Base-by-base conservation (phyloP, 1,284 basidiomycete genomes). In the Cutaneotrichosporon cavernicola region DNA sequence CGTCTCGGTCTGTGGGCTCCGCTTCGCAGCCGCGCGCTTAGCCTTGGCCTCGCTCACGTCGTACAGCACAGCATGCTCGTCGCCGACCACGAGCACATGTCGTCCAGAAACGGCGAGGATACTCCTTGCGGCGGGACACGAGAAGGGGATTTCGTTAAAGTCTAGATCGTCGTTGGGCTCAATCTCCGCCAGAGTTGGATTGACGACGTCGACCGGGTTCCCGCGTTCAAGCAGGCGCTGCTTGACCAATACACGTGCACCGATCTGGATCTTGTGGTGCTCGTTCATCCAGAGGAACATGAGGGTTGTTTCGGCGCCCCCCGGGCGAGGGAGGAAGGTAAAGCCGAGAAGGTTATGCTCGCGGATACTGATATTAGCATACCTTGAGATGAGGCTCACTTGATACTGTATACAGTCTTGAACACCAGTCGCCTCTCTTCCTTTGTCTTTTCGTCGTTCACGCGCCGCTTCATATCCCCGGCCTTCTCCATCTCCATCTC, bases 291-390 rank as follows among this genome's bases (percentile, higher is more conserved):
- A 80, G 7, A 92, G 80, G 61, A 94, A 87, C 2, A 85, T 86
- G 36, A 94, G 75, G 0, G 85, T 80, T 52, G 85, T 82, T n/a
- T 56, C 53, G 1, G 34, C 34, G 11, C 34, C 34, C 34, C 83
- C 81, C 0, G 81, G 18, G 67, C 70, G 47, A 0, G 63, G 70
- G 34, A 87, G 82, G 79, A 93, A 90, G 1, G 85, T 82, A 22
- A 92, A 73, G 16, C 88, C 85, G 22, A 92, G 82, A 4, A 95
- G 80, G 70, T 88, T 91, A 62, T 90, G 80, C 72, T 94, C 91
- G 7, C 86, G 85, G 46, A 92, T 75, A 60, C 91, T 93, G 56
- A 16, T 26, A 57, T 53, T n/a, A 60, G 61, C 18, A 51, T 14
- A n/a, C 26, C 26, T 26, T 4, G 30, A 26, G n/a, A 21, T 2